Evolutionary conservation across 1,139 yeast species (phyloP).

Genomic region (Pneumocystis canis): DNA sequence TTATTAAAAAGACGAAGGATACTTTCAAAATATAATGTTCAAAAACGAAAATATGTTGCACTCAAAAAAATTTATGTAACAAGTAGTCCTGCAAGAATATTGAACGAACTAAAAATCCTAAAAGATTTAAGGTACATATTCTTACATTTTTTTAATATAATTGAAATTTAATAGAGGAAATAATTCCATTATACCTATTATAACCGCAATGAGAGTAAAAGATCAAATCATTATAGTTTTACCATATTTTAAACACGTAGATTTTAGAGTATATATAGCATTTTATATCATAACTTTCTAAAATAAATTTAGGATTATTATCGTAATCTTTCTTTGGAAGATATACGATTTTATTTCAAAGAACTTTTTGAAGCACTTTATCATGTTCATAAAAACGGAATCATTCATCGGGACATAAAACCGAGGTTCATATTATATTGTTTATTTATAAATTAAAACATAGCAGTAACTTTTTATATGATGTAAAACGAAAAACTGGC

Average conservation of each 20-base stretch:
- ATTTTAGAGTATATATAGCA: conserved; percentile 38
- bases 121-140: conserved; percentile 34
- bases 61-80: conserved; percentile 88
- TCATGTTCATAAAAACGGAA: conserved; percentile 59
- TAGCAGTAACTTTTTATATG: conserved; percentile 51
- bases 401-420: conserved; percentile 79
- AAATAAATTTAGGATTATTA: conserved; percentile 38
- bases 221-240: conserved; percentile 88
- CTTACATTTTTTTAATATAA: not conserved
- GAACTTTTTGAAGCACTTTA: conserved; percentile 64
- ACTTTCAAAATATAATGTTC: not conserved
- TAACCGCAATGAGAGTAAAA: conserved; percentile 72
- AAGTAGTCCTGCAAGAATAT: conserved; percentile 80
- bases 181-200: conserved; percentile 67
- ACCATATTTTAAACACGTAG: conserved; percentile 84
- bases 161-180: conserved; percentile 33
- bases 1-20: conserved; percentile 5
- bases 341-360: conserved; percentile 65
- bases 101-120: conserved; percentile 67
- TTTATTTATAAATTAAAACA: not conserved
- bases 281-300: not conserved
- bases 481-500: conserved; percentile 61
- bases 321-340: conserved; percentile 61
- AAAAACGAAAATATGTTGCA: conserved; percentile 45
- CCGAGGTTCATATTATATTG: conserved; percentile 29